Percentiles rank a stretch among this genome's conserved stretches.
Conservation (phyloP, 768 basidiomycete species). For the Brasilioporus rufonigricans region DNA sequence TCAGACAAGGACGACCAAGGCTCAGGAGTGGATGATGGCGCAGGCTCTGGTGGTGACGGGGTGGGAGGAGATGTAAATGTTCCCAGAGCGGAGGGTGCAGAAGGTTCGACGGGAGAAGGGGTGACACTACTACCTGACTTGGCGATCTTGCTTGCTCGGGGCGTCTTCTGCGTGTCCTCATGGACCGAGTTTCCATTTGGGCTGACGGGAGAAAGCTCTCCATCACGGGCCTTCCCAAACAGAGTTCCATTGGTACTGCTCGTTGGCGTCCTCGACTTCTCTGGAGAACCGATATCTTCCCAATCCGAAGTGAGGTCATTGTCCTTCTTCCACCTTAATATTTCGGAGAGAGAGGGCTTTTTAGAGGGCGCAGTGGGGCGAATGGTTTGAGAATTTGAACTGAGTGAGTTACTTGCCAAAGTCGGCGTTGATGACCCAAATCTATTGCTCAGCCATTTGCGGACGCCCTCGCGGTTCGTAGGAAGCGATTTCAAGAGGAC, state of each 20-base stretch:
- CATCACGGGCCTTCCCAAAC: slow-evolving; percentile 24
- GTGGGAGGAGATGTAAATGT: slow-evolving; percentile 38
- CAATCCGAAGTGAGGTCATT: slow-evolving; percentile 57
- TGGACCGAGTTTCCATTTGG: slow-evolving; percentile 27
- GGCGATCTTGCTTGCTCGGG: slow-evolving; percentile 35
- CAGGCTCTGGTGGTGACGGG: slow-evolving; percentile 53
- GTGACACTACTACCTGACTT: slow-evolving; percentile 24
- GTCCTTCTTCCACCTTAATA: slow-evolving; percentile 56
- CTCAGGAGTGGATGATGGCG: slow-evolving; percentile 69
- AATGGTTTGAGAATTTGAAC: slow-evolving; percentile 32
- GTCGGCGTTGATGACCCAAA: slow-evolving; percentile 45
- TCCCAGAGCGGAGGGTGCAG: slow-evolving; percentile 19
- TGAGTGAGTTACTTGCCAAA: slow-evolving; percentile 35
- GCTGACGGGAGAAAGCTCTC: slow-evolving; percentile 30
- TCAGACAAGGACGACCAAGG: slow-evolving; percentile 75
- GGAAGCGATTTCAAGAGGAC: slow-evolving; percentile 51
- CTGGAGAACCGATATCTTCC: slow-evolving; percentile 55
- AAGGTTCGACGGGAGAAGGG: slow-evolving; percentile 19
- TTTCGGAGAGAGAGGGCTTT: slow-evolving; percentile 67
- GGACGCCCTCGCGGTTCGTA: slow-evolving; percentile 73
- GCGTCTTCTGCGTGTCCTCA: slow-evolving; percentile 34
- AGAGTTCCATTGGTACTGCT: slow-evolving; percentile 40
- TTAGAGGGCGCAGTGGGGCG: slow-evolving; percentile 44
- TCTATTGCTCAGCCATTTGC: slow-evolving; percentile 72
- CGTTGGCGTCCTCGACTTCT: slow-evolving; percentile 48